Evolutionary conservation across 495 filamentous ascomycete species (phyloP), one percentile per base, ranked within the genome.

Genomic region (Lophiotrema nucula): DNA sequence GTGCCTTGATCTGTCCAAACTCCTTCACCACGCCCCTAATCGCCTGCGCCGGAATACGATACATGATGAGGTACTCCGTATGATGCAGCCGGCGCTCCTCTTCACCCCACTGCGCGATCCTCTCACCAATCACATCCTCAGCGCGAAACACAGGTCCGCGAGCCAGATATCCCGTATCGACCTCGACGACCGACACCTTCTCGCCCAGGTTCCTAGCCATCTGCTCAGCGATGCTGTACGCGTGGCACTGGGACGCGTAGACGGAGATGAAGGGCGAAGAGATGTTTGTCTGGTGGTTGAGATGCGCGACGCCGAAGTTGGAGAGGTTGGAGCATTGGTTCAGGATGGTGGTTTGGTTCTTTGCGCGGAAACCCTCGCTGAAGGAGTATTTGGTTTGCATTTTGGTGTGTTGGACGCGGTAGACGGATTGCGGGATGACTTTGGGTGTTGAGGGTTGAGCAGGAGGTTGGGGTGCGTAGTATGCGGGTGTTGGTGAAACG

Each of bases 101-200:
- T n/a, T n/a, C n/a, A n/a, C n/a, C n/a, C 47, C 42, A 53, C 15
- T 0, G 22, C 16, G 44, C 31, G 13, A 31, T 50, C 27, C 24
- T 22, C 27, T 31, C 25, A 2, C 43, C 25, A 8, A 60, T 18
- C 25, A 60, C 25, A 47, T 60, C 57, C 16, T 21, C 49, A 23
- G 63, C 63, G 12, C 57, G 46, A 35, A 66, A 62, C 16, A 66
- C 58, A 8, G 63, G 63, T 23, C 63, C 63, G 1, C 58, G 38
- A 13, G 52, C 63, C 2, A 61, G 35, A 10, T 52, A 45, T 1
- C 38, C 25, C 31, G 63, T 66, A 37, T 58, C 54, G 47, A 66
- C 44, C 0, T 16, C 42, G 13, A 62, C 58, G 3, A 66, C 47
- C 13, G 13, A 28, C 15, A 27, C 33, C 12, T 39, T 26, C n/a